Percentiles rank a stretch among this genome's conserved stretches.
Conservation (phyloP, 352 stramenopile species). For the Ochromonadaceae sp. region DNA sequence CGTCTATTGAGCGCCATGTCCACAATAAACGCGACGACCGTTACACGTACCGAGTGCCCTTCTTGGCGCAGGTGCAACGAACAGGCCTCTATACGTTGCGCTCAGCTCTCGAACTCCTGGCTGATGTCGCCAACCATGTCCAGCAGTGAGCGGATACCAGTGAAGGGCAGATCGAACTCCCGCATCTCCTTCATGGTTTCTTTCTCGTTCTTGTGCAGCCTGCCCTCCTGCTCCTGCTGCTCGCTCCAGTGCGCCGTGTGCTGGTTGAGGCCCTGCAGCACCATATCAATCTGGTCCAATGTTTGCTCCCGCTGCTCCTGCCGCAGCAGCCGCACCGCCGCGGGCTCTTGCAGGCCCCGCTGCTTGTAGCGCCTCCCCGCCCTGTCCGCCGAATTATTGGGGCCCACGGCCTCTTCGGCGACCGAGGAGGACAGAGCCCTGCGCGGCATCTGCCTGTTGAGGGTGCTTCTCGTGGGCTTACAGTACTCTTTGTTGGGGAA, state of each 20-base stretch:
- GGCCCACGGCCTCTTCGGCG: background rate
- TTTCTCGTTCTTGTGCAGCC: background rate
- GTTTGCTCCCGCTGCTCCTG: background rate
- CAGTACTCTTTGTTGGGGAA: background rate
- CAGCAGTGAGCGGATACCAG: background rate
- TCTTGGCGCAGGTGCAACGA: no score
- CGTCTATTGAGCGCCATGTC: no score
- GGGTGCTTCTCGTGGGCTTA: background rate
- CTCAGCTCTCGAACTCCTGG: conserved; percentile 1
- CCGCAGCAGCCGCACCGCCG: background rate
- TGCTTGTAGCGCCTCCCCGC: background rate
- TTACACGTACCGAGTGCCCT: no score
- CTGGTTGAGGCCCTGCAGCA: conserved; percentile 1
- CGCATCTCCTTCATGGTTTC: background rate
- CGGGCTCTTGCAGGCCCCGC: background rate
- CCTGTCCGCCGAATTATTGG: background rate
- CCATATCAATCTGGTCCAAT: background rate
- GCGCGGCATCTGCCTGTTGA: background rate
- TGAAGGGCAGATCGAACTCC: background rate
- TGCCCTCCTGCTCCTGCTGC: background rate
- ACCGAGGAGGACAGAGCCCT: background rate
- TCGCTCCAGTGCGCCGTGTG: background rate
- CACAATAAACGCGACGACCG: no score
- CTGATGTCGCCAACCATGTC: background rate
- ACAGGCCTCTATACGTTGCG: no score